These are phyloP conservation scores for Phyllosticta citriasiana DNA, from an alignment of 2,329 filamentous ascomycete genomes.

Conservation along the genomic window DNA sequence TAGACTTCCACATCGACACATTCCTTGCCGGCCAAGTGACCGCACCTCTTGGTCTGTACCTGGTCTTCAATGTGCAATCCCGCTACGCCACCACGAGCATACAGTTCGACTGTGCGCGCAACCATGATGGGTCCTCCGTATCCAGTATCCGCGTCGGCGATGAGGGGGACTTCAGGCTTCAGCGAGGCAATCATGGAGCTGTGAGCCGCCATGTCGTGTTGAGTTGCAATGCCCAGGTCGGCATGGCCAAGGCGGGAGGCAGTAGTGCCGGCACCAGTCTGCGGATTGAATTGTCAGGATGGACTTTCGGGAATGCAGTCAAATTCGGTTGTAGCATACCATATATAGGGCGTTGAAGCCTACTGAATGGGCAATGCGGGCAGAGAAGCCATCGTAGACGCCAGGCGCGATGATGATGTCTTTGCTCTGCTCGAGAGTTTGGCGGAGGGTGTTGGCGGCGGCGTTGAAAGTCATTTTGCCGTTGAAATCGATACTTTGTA, in stretches of 20 bases:
- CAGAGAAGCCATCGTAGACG: constrained; percentile 59
- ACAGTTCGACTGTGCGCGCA: constrained; percentile 14
- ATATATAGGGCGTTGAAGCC: constrained; percentile 59
- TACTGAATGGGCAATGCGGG: constrained; percentile 51
- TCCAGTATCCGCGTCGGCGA: constrained; percentile 11
- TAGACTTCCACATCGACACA: constrained; percentile 23
- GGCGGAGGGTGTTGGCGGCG: constrained; percentile 15
- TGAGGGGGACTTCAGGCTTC: constrained; percentile 30
- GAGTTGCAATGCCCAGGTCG: constrained; percentile 52
- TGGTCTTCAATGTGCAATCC: constrained; percentile 29
- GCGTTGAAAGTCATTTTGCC: constrained; percentile 3
- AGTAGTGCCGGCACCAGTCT: constrained; percentile 54
- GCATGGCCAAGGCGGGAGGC: constrained; percentile 52
- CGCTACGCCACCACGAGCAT: constrained; percentile 22
- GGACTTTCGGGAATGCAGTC: not conserved
- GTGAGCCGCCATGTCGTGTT: constrained; percentile 53
- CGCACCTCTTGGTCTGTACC: constrained; percentile 30
- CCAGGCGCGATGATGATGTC: constrained; percentile 49
- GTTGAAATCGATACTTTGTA: not conserved
- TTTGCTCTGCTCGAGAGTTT: constrained; percentile 21
- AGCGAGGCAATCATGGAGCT: constrained; percentile 56
- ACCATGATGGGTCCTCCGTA: constrained; percentile 14
- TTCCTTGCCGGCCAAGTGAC: constrained; percentile 30
- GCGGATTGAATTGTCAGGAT: not conserved
- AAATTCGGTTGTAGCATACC: constrained; percentile 32